Base-by-base conservation (phyloP, 2,329 filamentous ascomycete genomes). In the Botrytis fabae region DNA sequence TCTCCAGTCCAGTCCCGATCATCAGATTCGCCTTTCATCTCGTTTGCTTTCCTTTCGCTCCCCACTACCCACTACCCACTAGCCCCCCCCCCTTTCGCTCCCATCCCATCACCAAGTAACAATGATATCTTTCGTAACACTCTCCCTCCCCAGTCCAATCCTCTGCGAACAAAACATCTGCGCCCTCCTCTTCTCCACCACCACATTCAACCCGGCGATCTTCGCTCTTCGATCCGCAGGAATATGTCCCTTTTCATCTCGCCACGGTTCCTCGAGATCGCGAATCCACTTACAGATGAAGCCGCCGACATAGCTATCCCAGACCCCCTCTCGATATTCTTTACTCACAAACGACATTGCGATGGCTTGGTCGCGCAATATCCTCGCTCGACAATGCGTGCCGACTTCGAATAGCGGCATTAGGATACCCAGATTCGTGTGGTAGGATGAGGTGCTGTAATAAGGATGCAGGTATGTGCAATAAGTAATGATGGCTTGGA, bases 361-460 rank as follows among this genome's bases (percentile, higher is more conserved):
- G 18, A 76, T 73, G 8, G 75, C 73, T 46, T 61, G 51, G 20
- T 69, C 54, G n/a, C 75, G 46, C 22, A 72, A 48, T 16, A 70
- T 48, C 22, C 32, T 60, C 35, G 72, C 44, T 0, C 74, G 64
- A 69, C 75, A 76, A 35, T 73, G 69, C 22, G 73, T 57, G 4
- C 68, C 69, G 9, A 73, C 73, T 68, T 74, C 70, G n/a, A 71
- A 72, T 0, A 76, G 70, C 1, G 74, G 63, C 38, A 71, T 70
- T 1, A 76, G n/a, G 32, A 76, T 75, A 1, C 75, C 75, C 7
- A 74, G 60, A 32, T 76, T 72, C n/a, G 73, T 75, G 14, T 62
- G 60, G 51, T 75, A 76, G 4, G 65, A 65, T 22, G 57, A 69
- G 7, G 51, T 18, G 4, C 69, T 62, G 5, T 75, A 69, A 40